These are phyloP conservation scores for Oidiodendron maius DNA, from an alignment of 495 filamentous ascomycete species.

Conservation along the genomic window DNA sequence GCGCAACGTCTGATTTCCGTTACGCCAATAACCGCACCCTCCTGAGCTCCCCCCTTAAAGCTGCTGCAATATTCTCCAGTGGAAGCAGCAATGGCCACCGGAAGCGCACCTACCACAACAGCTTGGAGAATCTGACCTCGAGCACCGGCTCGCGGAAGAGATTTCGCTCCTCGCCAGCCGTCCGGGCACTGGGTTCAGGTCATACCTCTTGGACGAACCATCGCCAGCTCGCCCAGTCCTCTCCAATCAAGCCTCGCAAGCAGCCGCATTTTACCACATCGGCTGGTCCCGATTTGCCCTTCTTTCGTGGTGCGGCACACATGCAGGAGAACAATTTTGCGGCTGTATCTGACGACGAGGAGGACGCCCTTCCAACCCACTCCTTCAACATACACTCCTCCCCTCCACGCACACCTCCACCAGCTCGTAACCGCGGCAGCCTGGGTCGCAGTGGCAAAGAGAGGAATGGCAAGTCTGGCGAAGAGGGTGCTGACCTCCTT, in stretches of 20 bases:
- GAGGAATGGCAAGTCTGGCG: slow-evolving; percentile 48
- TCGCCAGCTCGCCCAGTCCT: slow-evolving; percentile 73
- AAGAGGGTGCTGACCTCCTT: slow-evolving; percentile 86
- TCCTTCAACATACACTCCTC: slow-evolving; percentile 72
- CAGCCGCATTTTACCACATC: slow-evolving; percentile 59
- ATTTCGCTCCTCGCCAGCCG: slow-evolving; percentile 61
- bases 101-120: slow-evolving; percentile 50
- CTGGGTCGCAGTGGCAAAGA: slow-evolving; percentile 15
- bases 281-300: slow-evolving; percentile 57
- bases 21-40: slow-evolving; percentile 37
- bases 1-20: slow-evolving; percentile 48
- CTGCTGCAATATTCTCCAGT: slow-evolving; percentile 56
- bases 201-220: slow-evolving; percentile 63
- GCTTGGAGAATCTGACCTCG: slow-evolving; percentile 32
- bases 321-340: slow-evolving; percentile 56
- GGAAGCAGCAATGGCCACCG: slow-evolving; percentile 43
- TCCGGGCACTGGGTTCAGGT: slow-evolving; percentile 45
- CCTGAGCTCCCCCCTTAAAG: slow-evolving; percentile 60
- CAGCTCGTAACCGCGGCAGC: slow-evolving; percentile 47
- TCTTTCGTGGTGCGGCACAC: slow-evolving; percentile 65
- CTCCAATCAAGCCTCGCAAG: slow-evolving; percentile 63
- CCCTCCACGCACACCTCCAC: slow-evolving; percentile 78
- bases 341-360: slow-evolving; percentile 69
- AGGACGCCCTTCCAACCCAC: slow-evolving; percentile 68
- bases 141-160: slow-evolving; percentile 53